Evolutionary conservation across 2,329 filamentous ascomycete species (phyloP).

Genomic region (Sporothrix luriei): DNA sequence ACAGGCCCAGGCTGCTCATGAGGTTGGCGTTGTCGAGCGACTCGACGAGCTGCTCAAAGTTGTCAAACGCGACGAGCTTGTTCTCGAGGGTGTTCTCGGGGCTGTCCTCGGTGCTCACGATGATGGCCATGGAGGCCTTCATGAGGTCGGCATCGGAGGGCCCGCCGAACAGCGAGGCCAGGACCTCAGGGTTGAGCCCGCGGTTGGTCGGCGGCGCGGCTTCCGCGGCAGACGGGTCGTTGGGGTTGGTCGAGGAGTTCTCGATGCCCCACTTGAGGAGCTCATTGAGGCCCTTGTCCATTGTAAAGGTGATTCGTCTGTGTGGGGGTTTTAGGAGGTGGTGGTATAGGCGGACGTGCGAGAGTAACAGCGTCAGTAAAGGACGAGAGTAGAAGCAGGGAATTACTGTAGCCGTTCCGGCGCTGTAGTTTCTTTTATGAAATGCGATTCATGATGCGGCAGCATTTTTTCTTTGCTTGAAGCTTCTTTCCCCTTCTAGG

Average conservation of each 20-base stretch:
- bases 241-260: slow-evolving; percentile 36
- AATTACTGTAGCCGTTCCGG: background rate
- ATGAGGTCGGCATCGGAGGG: slow-evolving; percentile 91
- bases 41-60: slow-evolving; percentile 91
- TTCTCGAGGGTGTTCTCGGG: slow-evolving; percentile 66
- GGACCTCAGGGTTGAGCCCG: slow-evolving; percentile 66
- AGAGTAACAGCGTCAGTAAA: background rate
- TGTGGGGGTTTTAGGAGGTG: background rate
- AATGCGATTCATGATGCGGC: slow-evolving; percentile 5
- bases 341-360: background rate
- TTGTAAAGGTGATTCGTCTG: slow-evolving; percentile 33
- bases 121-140: slow-evolving; percentile 77
- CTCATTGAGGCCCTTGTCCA: slow-evolving; percentile 44
- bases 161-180: slow-evolving; percentile 76
- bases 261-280: slow-evolving; percentile 48
- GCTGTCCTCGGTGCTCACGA: slow-evolving; percentile 49
- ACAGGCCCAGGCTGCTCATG: slow-evolving; percentile 74
- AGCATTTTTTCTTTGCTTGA: slow-evolving; percentile 28
- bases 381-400: background rate
- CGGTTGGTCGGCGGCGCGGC: slow-evolving; percentile 41
- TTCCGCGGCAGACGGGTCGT: slow-evolving; percentile 35
- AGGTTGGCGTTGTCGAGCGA: slow-evolving; percentile 97
- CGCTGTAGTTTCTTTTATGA: background rate
- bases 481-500: slow-evolving; percentile 39
- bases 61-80: slow-evolving; percentile 85